These are phyloP conservation scores for Seiridium unicorne DNA, from an alignment of 2,329 filamentous ascomycete species.

Conservation along the genomic window DNA sequence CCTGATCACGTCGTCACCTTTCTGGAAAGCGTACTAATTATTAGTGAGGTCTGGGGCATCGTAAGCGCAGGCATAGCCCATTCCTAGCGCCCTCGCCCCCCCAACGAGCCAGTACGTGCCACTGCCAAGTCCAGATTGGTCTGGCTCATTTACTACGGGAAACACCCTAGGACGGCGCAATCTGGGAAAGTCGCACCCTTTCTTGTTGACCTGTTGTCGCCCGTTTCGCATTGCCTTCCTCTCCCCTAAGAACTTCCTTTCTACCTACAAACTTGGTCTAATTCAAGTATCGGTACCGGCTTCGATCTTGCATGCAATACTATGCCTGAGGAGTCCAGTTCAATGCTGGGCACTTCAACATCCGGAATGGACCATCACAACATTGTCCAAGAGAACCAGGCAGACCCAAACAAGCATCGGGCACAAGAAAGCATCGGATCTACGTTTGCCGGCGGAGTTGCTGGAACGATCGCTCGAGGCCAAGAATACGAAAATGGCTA, in stretches of 20 bases:
- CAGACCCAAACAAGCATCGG: conserved; percentile 10
- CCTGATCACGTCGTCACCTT: not conserved
- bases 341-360: not conserved
- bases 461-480: conserved; percentile 16
- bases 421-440: conserved; percentile 18
- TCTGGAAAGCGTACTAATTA: not conserved
- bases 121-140: not conserved
- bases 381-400: not conserved
- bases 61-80: not conserved
- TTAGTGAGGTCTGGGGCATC: not conserved
- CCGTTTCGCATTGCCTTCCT: not conserved
- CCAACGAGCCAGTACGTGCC: not conserved
- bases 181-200: not conserved
- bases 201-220: not conserved
- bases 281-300: not conserved
- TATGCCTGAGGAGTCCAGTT: not conserved
- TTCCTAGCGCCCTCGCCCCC: not conserved
- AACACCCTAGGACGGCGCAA: not conserved
- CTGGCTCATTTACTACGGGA: not conserved
- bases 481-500: conserved; percentile 59
- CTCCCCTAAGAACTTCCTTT: not conserved
- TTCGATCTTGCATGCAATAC: not conserved
- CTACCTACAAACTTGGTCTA: not conserved
- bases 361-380: not conserved
- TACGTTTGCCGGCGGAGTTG: conserved; percentile 31